Evolutionary conservation across 805 yeast genomes (phyloP), one percentile per base, ranked within the genome.

Genomic region (Cyberlindnera mississippiensis): DNA sequence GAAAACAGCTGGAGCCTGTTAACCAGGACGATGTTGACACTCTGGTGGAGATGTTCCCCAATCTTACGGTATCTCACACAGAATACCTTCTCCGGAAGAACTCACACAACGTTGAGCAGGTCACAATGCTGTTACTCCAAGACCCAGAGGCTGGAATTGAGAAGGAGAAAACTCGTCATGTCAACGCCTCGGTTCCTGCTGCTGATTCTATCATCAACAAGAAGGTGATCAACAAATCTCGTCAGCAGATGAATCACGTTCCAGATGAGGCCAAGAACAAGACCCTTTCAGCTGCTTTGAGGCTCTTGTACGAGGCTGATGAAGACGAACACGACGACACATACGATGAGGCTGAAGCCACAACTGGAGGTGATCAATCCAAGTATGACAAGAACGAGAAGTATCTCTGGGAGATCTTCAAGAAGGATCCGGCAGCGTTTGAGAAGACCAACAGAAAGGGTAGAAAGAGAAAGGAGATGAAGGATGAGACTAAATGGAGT

Each of bases 311-410:
- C 50, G 83, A 82, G 33, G 72, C 78, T 7, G 91, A 86, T 53
- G 96, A 87, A 49, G 95, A 86, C 59, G 96, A 87, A 52, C 80
- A 83, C 3, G 96, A 87, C 56, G 95, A 85, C 50, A 81, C 90
- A 0, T 76, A 81, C 55, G 78, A 73, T 43, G 87, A 78, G 32
- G 69, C 71, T 1, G 70, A 66, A 39, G 59, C 58, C 12, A 50
- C 62, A 4, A 36, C 52, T 6, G 41, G 48, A 17, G 33, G 35
- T 11, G 52, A 43, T 13, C 41, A 48, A 13, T 50, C 60, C 9
- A 45, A 47, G 18, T 37, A 42, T 11, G 78, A 73, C 34, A 58
- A 64, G 33, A 64, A 66, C 37, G 93, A 86, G 50, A 62, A 68
- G 40, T 66, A 64, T 33, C 60, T 88, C 18, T 85, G 85, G 70